These are phyloP conservation scores for Spathaspora sp. DNA, from an alignment of 805 yeast species.

Conservation along the genomic window DNA sequence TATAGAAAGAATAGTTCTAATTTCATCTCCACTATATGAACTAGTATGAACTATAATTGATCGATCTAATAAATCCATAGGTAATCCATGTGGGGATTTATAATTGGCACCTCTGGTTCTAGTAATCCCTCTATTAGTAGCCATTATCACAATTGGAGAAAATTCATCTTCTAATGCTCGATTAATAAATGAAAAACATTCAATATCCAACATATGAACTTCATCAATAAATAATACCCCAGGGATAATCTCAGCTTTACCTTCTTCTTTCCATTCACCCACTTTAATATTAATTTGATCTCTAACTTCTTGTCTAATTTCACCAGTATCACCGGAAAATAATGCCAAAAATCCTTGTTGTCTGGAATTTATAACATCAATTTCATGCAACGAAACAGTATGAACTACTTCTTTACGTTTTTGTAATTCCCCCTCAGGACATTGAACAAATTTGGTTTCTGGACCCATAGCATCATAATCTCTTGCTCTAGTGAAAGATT, in stretches of 20 bases:
- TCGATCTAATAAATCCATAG: slow-evolving; percentile 90
- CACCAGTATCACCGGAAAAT: slow-evolving; percentile 96
- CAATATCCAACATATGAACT: slow-evolving; percentile 97
- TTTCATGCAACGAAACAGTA: slow-evolving; percentile 96
- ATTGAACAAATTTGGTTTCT: slow-evolving; percentile 94
- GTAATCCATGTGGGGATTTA: slow-evolving; percentile 96
- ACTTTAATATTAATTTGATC: slow-evolving; percentile 96
- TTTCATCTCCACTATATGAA: slow-evolving; percentile 75
- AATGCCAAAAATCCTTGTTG: slow-evolving; percentile 97
- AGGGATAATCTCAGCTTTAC: slow-evolving; percentile 96
- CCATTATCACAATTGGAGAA: slow-evolving; percentile 97
- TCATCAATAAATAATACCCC: slow-evolving; percentile 98
- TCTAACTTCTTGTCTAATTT: slow-evolving; percentile 91
- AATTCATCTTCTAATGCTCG: slow-evolving; percentile 95
- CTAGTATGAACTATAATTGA: slow-evolving; percentile 87
- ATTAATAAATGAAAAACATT: slow-evolving; percentile 92
- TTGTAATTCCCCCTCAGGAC: slow-evolving; percentile 98
- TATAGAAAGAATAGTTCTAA: slow-evolving; percentile 78
- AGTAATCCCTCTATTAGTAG: slow-evolving; percentile 95
- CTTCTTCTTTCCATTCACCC: slow-evolving; percentile 98
- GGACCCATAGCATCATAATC: slow-evolving; percentile 99
- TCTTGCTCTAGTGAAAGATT: slow-evolving; percentile 93
- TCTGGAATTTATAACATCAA: slow-evolving; percentile 95
- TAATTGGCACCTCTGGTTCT: slow-evolving; percentile 90
- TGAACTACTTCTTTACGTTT: slow-evolving; percentile 93